Percentiles rank a stretch among this genome's conserved stretches.
Conservation (phyloP, 169 alveolate species). For the Blepharisma undulans region DNA sequence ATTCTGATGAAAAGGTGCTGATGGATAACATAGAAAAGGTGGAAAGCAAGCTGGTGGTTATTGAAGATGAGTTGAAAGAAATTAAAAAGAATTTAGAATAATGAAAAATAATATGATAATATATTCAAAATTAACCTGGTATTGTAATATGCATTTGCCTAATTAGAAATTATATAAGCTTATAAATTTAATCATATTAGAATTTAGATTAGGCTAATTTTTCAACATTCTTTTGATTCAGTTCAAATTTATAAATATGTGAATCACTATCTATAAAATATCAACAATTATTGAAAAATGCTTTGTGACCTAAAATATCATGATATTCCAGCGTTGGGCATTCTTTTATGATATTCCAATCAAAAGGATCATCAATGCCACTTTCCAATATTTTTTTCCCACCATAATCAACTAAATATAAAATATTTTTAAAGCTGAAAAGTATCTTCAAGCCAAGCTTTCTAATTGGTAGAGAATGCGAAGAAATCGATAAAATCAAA, state of each 20-base stretch:
- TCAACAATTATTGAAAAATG: background rate
- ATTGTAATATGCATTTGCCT: too few species aligned
- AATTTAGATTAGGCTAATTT: too few species aligned
- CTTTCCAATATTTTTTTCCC: background rate
- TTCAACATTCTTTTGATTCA: background rate
- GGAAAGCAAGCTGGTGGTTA: background rate
- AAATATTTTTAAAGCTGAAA: background rate
- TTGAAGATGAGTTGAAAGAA: background rate
- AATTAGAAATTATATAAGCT: too few species aligned
- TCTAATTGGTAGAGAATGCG: background rate
- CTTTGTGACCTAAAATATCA: background rate
- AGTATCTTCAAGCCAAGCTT: background rate
- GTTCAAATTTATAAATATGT: background rate
- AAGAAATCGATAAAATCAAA: background rate
- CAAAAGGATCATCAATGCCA: background rate
- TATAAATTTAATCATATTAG: too few species aligned
- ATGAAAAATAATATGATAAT: too few species aligned
- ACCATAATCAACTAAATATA: background rate
- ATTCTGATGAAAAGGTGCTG: background rate
- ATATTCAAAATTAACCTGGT: too few species aligned
- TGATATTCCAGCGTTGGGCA: too few species aligned
- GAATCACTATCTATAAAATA: background rate
- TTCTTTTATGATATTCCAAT: background rate
- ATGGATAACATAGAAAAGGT: background rate
- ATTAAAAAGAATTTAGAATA: background rate